phyloP scores from a whole-genome alignment of 306 rosid species.

The Rubus parviflorus region DNA sequence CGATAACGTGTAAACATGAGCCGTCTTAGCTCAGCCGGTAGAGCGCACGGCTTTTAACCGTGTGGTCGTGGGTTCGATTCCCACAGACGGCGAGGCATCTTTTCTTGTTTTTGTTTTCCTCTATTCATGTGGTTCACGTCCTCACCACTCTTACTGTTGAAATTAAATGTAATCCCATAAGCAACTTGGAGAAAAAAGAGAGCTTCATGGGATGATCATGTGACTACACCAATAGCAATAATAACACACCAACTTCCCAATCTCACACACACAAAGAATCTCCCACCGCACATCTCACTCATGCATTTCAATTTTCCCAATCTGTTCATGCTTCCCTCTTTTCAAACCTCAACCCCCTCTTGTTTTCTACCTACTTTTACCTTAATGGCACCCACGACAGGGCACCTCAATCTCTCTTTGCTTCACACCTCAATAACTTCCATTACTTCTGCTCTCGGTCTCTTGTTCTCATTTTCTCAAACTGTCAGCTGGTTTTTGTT shows the following conservation, averaged over 20 bases:
- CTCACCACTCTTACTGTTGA: constrained; percentile 8
- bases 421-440: constrained; percentile 1
- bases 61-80: constrained; percentile 78
- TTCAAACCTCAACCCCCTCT: constrained; percentile 10
- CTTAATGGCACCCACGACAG: constrained; percentile 55
- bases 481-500: constrained; percentile 2
- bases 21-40: constrained; percentile 74
- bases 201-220: constrained; percentile 57
- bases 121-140: constrained; percentile 62
- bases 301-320: constrained; percentile 4
- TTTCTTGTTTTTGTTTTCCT: neutral
- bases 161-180: constrained; percentile 10
- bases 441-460: neutral
- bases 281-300: constrained; percentile 47
- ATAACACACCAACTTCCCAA: constrained; percentile 26
- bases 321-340: neutral
- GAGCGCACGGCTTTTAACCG: constrained; percentile 72
- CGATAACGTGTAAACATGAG: neutral
- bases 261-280: neutral
- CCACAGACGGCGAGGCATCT: constrained; percentile 55
- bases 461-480: neutral
- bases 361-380: constrained; percentile 34
- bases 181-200: constrained; percentile 11
- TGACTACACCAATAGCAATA: constrained; percentile 21
- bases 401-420: constrained; percentile 19